Evolutionary conservation across 2,329 filamentous ascomycete genomes (phyloP).

Genomic region (Diplodia corticola): DNA sequence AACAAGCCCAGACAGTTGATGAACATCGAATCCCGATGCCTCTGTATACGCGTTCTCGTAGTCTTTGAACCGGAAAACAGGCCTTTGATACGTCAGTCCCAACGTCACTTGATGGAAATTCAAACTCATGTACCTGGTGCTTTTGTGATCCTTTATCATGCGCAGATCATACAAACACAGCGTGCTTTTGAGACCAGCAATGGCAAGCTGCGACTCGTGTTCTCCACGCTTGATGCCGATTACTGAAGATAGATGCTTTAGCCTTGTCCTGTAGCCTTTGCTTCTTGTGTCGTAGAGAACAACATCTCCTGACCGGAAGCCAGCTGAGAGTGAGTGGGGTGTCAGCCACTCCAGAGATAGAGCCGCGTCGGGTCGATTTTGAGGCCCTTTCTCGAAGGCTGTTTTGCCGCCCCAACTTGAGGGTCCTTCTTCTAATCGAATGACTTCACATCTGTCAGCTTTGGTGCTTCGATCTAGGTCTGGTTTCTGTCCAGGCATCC

Average conservation of each 20-base stretch:
- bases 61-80: constrained; percentile 32
- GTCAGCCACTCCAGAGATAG: constrained; percentile 10
- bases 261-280: not conserved
- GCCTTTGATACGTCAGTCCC: constrained; percentile 25
- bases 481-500: not conserved
- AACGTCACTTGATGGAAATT: not conserved
- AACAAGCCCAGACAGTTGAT: constrained; percentile 34
- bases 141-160: constrained; percentile 26
- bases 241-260: constrained; percentile 8
- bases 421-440: constrained; percentile 2
- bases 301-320: constrained; percentile 14
- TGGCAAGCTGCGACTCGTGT: constrained; percentile 18
- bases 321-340: constrained; percentile 3
- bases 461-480: not conserved
- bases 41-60: constrained; percentile 31
- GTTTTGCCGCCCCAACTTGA: not conserved
- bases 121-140: constrained; percentile 24
- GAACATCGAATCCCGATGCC: constrained; percentile 33
- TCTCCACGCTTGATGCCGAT: constrained; percentile 18
- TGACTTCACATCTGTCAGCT: not conserved
- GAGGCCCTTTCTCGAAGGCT: not conserved
- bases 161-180: constrained; percentile 27
- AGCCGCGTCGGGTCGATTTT: constrained; percentile 1
- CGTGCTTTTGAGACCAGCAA: constrained; percentile 23
- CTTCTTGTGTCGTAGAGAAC: constrained; percentile 19